Base-by-base conservation (phyloP, 2,329 filamentous ascomycete genomes). In the Phoma herbarum region DNA sequence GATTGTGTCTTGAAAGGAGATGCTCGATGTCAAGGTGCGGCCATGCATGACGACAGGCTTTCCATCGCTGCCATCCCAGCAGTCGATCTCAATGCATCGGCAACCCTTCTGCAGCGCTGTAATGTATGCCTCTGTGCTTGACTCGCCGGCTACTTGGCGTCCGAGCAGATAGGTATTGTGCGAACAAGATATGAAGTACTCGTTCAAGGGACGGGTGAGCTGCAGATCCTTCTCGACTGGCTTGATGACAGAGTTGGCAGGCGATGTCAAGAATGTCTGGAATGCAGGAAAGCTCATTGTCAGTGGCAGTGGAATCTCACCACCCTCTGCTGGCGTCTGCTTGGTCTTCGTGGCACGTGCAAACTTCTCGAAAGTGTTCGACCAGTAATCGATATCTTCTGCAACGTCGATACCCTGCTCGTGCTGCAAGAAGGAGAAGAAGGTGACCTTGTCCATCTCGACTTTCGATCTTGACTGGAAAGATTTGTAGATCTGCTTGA, bases 131-230 rank as follows among this genome's bases (percentile, higher is more conserved):
- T 99, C 95, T 2, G 96, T 91, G 72, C 93, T 98, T 2, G 95
- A 97, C 43, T 91, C 86, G 26, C 94, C 94, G 11, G 88, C 90
- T 2, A 98, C 89, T 76, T 99, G 95, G 52, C 93, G 89, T 14
- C 95, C 95, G 4, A 96, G 83, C 0, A 99, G 88, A 72, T 99
- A 99, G 0, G 95, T 99, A 78, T 99, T 99, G 83, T 99, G 95
- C 1, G 95, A 98, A 80, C 93, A 97, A 1, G 94, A 98, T 66
- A 99, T 95, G 81, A 93, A 97, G 78, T 99, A 99, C 74, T 98
- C 94, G 74, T 96, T 97, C 75, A 98, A 82, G 0, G 95, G 95
- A 23, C 91, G 87, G 72, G 96, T 88, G 53, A 97, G 86, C 6
- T 81, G 81, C 54, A 88, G 86, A 26, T 86, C 80, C 12, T 85